A percentile compares a stretch with the other conserved stretches of the same genome.
These are phyloP conservation scores for Afroboletus lepidellus DNA, from an alignment of 1,284 basidiomycete genomes.

Conservation along the genomic window DNA sequence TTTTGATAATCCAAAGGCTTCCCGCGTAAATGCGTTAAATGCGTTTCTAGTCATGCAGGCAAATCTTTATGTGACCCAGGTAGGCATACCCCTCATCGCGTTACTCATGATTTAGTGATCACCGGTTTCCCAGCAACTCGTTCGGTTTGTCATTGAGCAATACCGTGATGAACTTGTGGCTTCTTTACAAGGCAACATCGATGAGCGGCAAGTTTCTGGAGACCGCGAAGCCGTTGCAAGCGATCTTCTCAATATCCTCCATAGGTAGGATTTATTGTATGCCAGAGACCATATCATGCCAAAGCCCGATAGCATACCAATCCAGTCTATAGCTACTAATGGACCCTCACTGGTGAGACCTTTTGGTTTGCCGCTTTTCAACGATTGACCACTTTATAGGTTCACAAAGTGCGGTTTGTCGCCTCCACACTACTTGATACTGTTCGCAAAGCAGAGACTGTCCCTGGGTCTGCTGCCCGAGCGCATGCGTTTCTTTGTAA, in stretches of 20 bases:
- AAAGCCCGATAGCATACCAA: slow-evolving; percentile 66
- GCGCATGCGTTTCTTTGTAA: slow-evolving; percentile 78
- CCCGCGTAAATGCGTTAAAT: slow-evolving; percentile 77
- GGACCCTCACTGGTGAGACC: slow-evolving; percentile 68
- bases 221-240: slow-evolving; percentile 75
- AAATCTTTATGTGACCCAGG: slow-evolving; percentile 86
- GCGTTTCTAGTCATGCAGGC: slow-evolving; percentile 87
- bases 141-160: slow-evolving; percentile 85
- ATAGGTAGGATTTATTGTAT: slow-evolving; percentile 47
- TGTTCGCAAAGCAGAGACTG: slow-evolving; percentile 76
- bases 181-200: slow-evolving; percentile 60
- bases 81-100: slow-evolving; percentile 32
- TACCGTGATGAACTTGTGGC: slow-evolving; percentile 80
- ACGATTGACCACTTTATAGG: slow-evolving; percentile 37
- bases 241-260: slow-evolving; percentile 78
- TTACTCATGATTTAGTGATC: neutral
- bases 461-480: slow-evolving; percentile 70
- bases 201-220: slow-evolving; percentile 64
- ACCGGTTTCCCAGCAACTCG: slow-evolving; percentile 69
- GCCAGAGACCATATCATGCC: neutral
- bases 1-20: slow-evolving; percentile 85
- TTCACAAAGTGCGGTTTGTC: slow-evolving; percentile 87
- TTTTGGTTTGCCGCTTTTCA: neutral
- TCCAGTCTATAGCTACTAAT: slow-evolving; percentile 88
- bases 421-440: slow-evolving; percentile 84